Evolutionary conservation across 148 eudicot genomes (phyloP).

Genomic region (Euryodendron excelsum): DNA sequence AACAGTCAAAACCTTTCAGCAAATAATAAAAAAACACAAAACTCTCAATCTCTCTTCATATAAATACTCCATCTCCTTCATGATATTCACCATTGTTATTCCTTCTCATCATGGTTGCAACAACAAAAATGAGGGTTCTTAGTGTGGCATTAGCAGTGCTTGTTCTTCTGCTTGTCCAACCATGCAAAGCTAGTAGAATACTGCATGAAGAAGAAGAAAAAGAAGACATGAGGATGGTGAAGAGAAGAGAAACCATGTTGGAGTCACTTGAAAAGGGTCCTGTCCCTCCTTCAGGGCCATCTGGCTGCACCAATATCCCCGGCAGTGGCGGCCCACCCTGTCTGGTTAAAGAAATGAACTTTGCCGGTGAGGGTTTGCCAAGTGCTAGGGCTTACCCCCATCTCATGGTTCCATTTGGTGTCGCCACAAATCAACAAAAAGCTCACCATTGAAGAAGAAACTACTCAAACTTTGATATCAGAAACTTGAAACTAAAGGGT

Average conservation of each 20-base stretch:
- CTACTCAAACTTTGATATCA: not conserved
- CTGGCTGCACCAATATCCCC: not conserved
- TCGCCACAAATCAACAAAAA: not conserved
- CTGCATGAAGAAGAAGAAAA: not conserved
- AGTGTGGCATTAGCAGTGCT: not conserved
- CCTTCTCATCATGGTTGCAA: not conserved
- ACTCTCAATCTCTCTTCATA: not conserved
- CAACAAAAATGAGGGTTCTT: not conserved
- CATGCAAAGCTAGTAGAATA: constrained; percentile 4
- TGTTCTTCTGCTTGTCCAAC: not conserved
- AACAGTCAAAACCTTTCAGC: not conserved
- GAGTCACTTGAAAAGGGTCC: not conserved
- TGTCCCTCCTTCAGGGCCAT: not conserved
- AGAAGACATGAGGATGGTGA: not conserved
- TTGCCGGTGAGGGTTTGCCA: constrained; percentile 22
- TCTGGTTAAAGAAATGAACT: constrained; percentile 24
- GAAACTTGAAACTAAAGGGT: not conserved
- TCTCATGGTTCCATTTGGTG: not conserved
- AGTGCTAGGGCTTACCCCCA: not conserved
- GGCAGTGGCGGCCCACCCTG: constrained; percentile 17
- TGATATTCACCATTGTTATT: not conserved
- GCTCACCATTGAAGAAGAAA: not conserved
- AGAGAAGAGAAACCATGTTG: not conserved
- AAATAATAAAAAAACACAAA: no score
- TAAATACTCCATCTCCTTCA: not conserved